A percentile compares a stretch with the other conserved stretches of the same genome.
phyloP scores from a whole-genome alignment of 225 moss, liverwort and hornwort species.

The Sphagnum tenellum region DNA sequence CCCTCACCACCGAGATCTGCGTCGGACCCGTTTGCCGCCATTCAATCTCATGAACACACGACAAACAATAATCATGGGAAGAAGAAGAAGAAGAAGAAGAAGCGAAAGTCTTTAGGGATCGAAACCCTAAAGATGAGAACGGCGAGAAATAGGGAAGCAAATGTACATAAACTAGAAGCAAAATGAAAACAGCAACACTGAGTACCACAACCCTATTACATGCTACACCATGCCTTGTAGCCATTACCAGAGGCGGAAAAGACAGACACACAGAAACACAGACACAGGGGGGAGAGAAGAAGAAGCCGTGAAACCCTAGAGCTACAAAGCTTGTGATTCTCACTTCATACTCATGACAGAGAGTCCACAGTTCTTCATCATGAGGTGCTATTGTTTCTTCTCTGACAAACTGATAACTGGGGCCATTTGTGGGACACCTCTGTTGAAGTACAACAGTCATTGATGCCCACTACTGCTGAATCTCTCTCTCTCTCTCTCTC shows the following conservation, averaged over 20 bases:
- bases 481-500: too few species aligned
- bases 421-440: too few species aligned
- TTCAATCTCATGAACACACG: background rate
- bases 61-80: background rate
- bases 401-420: too few species aligned
- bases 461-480: too few species aligned
- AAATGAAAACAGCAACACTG: slow-evolving; percentile 77
- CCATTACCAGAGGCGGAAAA: slow-evolving; percentile 83
- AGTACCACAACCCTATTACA: slow-evolving; percentile 84
- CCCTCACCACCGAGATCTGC: slow-evolving; percentile 9
- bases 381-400: too few species aligned
- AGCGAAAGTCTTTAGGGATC: slow-evolving; percentile 1
- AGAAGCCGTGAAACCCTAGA: too few species aligned
- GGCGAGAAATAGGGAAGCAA: slow-evolving; percentile 68
- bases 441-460: too few species aligned
- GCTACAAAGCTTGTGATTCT: too few species aligned
- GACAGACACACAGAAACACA: slow-evolving; percentile 27
- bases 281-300: too few species aligned
- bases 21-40: slow-evolving; percentile 11
- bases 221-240: slow-evolving; percentile 69
- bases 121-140: slow-evolving; percentile 19
- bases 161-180: slow-evolving; percentile 75
- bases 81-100: background rate
- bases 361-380: too few species aligned
- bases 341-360: too few species aligned